Evolutionary conservation across 139 green algal genomes (phyloP), one percentile per base, ranked within the genome.

Genomic region (Closterium sp.): DNA sequence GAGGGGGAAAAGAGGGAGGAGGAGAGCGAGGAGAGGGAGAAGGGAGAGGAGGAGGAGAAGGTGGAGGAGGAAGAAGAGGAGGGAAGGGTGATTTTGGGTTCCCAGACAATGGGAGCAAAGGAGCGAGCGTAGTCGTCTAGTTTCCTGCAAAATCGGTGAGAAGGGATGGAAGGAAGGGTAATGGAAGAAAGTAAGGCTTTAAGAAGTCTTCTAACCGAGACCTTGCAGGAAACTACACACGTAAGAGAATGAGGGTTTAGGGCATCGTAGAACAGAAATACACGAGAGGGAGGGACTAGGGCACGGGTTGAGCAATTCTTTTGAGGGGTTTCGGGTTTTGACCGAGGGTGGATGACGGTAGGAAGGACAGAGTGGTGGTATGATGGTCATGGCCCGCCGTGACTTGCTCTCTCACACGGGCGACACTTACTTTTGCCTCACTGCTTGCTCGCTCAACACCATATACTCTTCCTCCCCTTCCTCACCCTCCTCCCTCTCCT

Each of bases 1-100:
- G 86, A 38, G 86, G 31, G 31, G 31, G 86, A 89, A 89, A 38
- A 34, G 31, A 89, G 31, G 86, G 31, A 89, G 86, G 31, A 89
- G 86, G 31, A 89, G 86, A 38, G 86, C 1, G 31, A 89, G 31
- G 31, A 89, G 9, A 73, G 50, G 50, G 50, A 73, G 50, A 73
- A 73, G 13, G 31, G 31, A 34, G 31, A 34, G 10, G 86, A 34
- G 10, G 86, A 34, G 31, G 86, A 34, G 17, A 11, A 27, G 17
- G 86, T 73, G 31, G 86, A 88, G 31, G 86, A 89, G 31, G 13
- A 89, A 6, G 38, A 45, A 24, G 86, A 70, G 31, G 86, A 89
- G 31, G 86, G 17, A 22, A 89, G 86, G 86, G 31, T 27, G 31
- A 22, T 89, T 38, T 70, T 34, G 31, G 31, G 31, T 38, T 89